Conservation (phyloP, 2,329 filamentous ascomycete genomes). For the Diaporthe sp. region DNA sequence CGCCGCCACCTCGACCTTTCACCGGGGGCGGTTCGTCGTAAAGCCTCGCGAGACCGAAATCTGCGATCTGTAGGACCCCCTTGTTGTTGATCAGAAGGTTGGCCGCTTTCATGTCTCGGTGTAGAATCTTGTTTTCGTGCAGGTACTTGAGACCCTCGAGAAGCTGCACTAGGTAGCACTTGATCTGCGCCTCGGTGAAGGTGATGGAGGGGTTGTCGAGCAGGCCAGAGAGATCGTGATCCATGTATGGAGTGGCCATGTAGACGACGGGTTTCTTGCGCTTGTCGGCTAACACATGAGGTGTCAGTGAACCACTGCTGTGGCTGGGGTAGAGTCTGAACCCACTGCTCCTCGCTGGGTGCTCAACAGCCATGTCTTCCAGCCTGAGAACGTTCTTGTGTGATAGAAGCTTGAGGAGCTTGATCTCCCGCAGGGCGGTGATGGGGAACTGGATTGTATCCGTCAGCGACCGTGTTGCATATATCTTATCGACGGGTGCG, state of each 20-base stretch:
- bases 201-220: slow-evolving; percentile 93
- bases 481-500: slow-evolving; percentile 18
- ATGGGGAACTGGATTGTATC: slow-evolving; percentile 82
- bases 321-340: slow-evolving; percentile 40
- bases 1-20: slow-evolving; percentile 83
- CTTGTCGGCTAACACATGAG: slow-evolving; percentile 72
- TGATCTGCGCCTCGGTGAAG: slow-evolving; percentile 92
- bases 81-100: slow-evolving; percentile 97
- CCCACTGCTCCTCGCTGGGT: slow-evolving; percentile 72
- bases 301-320: slow-evolving; percentile 43
- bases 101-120: slow-evolving; percentile 98
- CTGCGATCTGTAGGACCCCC: slow-evolving; percentile 94
- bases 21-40: slow-evolving; percentile 89
- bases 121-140: slow-evolving; percentile 90
- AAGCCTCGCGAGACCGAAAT: slow-evolving; percentile 94
- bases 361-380: slow-evolving; percentile 97
- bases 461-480: slow-evolving; percentile 36
- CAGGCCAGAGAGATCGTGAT: slow-evolving; percentile 96
- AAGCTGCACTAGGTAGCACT: slow-evolving; percentile 96
- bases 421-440: slow-evolving; percentile 96
- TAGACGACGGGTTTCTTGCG: slow-evolving; percentile 91
- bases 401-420: slow-evolving; percentile 94
- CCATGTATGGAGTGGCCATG: slow-evolving; percentile 99
- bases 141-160: slow-evolving; percentile 91
- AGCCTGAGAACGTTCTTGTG: slow-evolving; percentile 89